Base-by-base conservation (phyloP, 1,284 basidiomycete species). In the Entoloma clypeatum region DNA sequence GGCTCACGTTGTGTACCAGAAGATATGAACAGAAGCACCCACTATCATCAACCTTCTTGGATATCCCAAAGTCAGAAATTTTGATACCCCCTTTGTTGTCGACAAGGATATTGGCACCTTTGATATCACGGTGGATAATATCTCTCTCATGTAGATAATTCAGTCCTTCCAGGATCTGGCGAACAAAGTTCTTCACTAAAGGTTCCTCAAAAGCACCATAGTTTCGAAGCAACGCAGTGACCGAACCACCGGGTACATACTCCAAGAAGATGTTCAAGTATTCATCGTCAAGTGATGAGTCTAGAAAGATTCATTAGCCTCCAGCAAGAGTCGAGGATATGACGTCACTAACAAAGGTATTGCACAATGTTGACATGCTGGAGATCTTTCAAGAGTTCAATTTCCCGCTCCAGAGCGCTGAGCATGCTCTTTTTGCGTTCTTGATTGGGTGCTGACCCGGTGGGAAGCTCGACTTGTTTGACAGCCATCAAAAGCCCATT, bases 51-150 rank as follows among this genome's bases (percentile, higher is more conserved):
- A 93, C 88, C 65, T 96, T 96, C 71, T 99, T 99, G 14, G 92
- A 95, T 55, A 99, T 98, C 51, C 96, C 96, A 57, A 99, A 99
- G 65, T 99, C 96, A 4, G 91, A 94, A 32, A 99, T 98, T 67
- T 99, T 99, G 71, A 98, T 87, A 7, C 92, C 92, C 6, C 94
- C 93, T 64, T 96, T 97, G 71, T 98, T 98, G 63, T 99, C 95
- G 8, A 98, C 94, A 41, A 99, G 78, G 45, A 99, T 96, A 61
- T 99, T 98, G 29, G 91, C 95, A 17, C 95, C 95, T 58, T 98
- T 99, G 70, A 99, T 98, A 58, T 99, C 95, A 18, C 95, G 88
- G 63, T 99, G 95, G 44, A 99, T 93, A 61, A 99, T 98, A 53
- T 91, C 92, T 7, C 87, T 79, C 51, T 88, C 86, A 59, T 99